A percentile compares a stretch with the other conserved stretches of the same genome.
These are phyloP conservation scores for Linum lewisii DNA, from an alignment of 345 rosid genomes.

Conservation along the genomic window DNA sequence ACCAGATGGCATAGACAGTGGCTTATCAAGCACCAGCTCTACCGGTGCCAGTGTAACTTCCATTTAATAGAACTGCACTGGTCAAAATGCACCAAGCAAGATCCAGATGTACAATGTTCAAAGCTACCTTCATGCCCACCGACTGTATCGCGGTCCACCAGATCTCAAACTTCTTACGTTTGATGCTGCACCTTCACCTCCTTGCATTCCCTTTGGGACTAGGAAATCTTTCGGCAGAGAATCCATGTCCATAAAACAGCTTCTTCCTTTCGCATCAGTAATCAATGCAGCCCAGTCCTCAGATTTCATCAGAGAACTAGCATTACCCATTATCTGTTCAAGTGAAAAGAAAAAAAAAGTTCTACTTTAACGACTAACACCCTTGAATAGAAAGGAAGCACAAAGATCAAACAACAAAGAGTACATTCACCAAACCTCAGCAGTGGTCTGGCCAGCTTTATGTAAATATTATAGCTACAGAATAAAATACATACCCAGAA, in stretches of 20 bases:
- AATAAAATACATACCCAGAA: slow-evolving; percentile 60
- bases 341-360: slow-evolving; percentile 13
- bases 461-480: background rate
- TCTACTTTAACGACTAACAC: slow-evolving; percentile 3
- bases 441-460: too few species aligned
- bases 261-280: slow-evolving; percentile 77
- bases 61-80: too few species aligned
- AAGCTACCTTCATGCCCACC: background rate
- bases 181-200: slow-evolving; percentile 26
- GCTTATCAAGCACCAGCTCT: too few species aligned
- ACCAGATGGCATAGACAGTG: too few species aligned
- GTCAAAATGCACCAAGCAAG: too few species aligned
- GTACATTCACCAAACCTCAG: background rate
- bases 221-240: slow-evolving; percentile 67
- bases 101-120: too few species aligned
- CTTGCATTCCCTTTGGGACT: slow-evolving; percentile 41
- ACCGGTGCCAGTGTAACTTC: too few species aligned
- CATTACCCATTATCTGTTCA: slow-evolving; percentile 93
- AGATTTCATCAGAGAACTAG: slow-evolving; percentile 63
- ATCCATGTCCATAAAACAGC: slow-evolving; percentile 88
- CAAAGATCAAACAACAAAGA: too few species aligned
- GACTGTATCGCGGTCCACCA: slow-evolving; percentile 60
- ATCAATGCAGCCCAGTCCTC: slow-evolving; percentile 96
- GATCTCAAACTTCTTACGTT: slow-evolving; percentile 57
- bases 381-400: background rate